Evolutionary conservation across 2,329 filamentous ascomycete genomes (phyloP), one percentile per base, ranked within the genome.

Genomic region (Botryotinia calthae): DNA sequence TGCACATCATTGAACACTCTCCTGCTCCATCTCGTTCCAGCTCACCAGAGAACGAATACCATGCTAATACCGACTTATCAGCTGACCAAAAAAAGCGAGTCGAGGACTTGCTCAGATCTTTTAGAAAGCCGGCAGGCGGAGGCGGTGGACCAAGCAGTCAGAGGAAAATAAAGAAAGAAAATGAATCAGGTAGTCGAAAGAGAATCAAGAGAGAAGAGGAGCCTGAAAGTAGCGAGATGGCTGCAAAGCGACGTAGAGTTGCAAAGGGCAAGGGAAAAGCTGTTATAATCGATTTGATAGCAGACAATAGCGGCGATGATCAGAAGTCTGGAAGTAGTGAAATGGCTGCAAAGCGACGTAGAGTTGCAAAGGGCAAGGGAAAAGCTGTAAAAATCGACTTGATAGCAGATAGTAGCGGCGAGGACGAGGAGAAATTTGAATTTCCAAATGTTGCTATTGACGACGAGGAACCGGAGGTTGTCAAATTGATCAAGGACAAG

Each of bases 161-260:
- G 20, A 67, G 40, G 16, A 54, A 14, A 40, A 28, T 54, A 9
- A 67, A 67, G 34, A 67, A 14, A 28, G 64, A 67, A 40, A 16
- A 40, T 14, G 16, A 31, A 62, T n/a, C 22, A 20, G 40, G 62
- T 2, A 25, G 42, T 14, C n/a, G 62, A 25, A 65, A 65, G 20
- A 65, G 28, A 65, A 48, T 65, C 20, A 65, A 65, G 42, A 65
- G 42, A 25, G 62, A 64, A 34, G 56, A 65, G 20, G 28, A 46
- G 42, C 8, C 42, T 31, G 62, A 31, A 48, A 31, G 42, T 9
- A 59, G 56, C 18, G 7, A 25, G 25, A 37, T 18, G 31, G 28
- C 31, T 4, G 18, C 5, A 31, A 59, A 59, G 56, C 56, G 56
- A 37, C 56, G 56, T 12, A 59, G 56, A 59, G 56, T 18, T 59